phyloP scores from a whole-genome alignment of 805 yeast species.

The Metschnikowia kunwiensis region DNA sequence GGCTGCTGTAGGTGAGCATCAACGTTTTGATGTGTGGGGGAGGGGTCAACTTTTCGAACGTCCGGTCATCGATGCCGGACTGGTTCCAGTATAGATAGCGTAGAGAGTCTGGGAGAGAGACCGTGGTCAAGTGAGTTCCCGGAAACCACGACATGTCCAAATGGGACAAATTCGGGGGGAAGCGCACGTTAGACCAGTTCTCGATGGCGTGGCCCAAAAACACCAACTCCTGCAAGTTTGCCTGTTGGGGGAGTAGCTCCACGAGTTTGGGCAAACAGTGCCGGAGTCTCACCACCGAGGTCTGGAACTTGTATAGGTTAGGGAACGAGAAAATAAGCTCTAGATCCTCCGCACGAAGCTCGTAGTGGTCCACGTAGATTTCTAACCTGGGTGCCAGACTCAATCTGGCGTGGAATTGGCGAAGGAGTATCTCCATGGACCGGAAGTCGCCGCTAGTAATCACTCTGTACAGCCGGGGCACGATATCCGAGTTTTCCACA shows the following conservation, averaged over 20 bases:
- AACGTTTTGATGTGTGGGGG: constrained; percentile 27
- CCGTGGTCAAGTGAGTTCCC: constrained; percentile 22
- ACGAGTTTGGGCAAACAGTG: constrained; percentile 4
- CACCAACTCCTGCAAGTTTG: constrained; percentile 24
- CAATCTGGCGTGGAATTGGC: constrained; percentile 20
- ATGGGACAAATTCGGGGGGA: constrained; percentile 28
- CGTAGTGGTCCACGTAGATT: constrained; percentile 27
- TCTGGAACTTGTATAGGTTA: constrained; percentile 31
- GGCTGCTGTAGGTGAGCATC: constrained; percentile 33
- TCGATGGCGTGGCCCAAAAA: constrained; percentile 32
- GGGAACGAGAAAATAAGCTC: constrained; percentile 22
- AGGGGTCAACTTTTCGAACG: constrained; percentile 12
- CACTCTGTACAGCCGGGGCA: constrained; percentile 27
- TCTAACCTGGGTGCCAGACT: constrained; percentile 21
- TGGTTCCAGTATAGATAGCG: constrained; percentile 32
- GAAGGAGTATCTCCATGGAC: constrained; percentile 26
- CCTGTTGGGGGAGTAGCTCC: constrained; percentile 10
- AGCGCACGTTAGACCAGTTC: constrained; percentile 26
- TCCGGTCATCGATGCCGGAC: constrained; percentile 21
- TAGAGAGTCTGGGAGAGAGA: constrained; percentile 23
- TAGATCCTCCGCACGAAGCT: constrained; percentile 21
- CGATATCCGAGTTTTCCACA: constrained; percentile 25
- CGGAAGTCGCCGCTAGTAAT: constrained; percentile 32
- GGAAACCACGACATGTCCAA: constrained; percentile 39
- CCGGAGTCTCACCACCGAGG: constrained; percentile 23